phyloP scores from a whole-genome alignment of 768 basidiomycete species.

The Termitomyces sp. region DNA sequence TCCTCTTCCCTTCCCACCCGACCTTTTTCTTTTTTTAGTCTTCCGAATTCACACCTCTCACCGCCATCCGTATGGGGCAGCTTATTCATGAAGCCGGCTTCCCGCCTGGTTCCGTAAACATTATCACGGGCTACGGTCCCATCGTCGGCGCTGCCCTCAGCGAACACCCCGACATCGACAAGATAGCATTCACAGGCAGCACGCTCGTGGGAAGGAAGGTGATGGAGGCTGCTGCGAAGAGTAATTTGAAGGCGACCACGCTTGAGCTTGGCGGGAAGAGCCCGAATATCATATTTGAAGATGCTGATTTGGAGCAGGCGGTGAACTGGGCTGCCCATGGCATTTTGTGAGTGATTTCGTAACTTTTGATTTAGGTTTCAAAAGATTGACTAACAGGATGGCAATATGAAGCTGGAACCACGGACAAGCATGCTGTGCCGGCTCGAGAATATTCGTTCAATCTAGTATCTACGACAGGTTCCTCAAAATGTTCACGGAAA shows the following conservation, averaged over 20 bases:
- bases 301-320: constrained; percentile 62
- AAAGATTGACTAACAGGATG: no score
- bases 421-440: constrained; percentile 85
- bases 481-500: constrained; percentile 56
- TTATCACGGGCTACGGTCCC: constrained; percentile 69
- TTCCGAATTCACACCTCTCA: constrained; percentile 75
- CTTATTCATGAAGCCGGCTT: constrained; percentile 73
- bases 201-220: constrained; percentile 73
- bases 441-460: constrained; percentile 86
- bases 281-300: constrained; percentile 62
- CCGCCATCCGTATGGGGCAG: constrained; percentile 53
- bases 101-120: constrained; percentile 77
- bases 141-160: constrained; percentile 70
- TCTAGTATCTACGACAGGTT: constrained; percentile 79
- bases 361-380: no score
- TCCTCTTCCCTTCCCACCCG: not conserved
- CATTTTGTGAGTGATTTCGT: constrained; percentile 51
- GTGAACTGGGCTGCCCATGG: constrained; percentile 65
- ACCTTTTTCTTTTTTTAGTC: constrained; percentile 35
- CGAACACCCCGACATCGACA: constrained; percentile 69
- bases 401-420: constrained; percentile 48
- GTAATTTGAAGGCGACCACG: constrained; percentile 76
- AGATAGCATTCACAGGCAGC: constrained; percentile 50
- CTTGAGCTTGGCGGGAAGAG: constrained; percentile 77
- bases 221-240: constrained; percentile 69